phyloP scores from a whole-genome alignment of 1,139 yeast species.

The Petasospora fabianii region DNA sequence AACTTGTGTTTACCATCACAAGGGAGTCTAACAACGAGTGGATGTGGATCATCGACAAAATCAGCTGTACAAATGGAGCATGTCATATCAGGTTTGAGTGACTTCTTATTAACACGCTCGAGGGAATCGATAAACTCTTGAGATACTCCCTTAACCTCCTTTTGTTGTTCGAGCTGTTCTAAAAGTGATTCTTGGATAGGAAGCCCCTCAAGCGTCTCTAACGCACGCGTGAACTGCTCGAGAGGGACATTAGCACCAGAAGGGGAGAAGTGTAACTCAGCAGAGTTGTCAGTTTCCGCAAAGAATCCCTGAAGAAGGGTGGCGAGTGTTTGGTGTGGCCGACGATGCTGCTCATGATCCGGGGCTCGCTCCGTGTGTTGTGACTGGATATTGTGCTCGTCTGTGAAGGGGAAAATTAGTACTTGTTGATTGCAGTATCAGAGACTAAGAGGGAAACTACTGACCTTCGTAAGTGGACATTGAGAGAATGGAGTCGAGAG shows the following conservation, averaged over 20 bases:
- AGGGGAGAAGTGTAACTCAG: conserved; percentile 1
- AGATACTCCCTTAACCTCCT: conserved; percentile 52
- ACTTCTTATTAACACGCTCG: conserved; percentile 59
- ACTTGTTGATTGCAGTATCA: background rate
- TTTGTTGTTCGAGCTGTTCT: conserved; percentile 27
- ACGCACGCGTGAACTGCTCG: conserved; percentile 23
- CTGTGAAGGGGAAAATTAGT: conserved; percentile 3
- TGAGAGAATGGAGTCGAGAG: too few relatives aligned
- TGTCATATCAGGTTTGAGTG: conserved; percentile 49
- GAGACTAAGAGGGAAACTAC: conserved; percentile 1
- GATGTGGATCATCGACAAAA: conserved; percentile 70
- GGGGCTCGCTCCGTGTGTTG: background rate
- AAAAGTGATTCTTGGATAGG: conserved; percentile 20
- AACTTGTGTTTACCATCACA: conserved; percentile 66
- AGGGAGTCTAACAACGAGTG: conserved; percentile 76
- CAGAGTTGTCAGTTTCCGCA: conserved; percentile 3
- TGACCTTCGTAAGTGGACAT: conserved; percentile 27
- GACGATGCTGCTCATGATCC: conserved; percentile 8
- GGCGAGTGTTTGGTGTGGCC: conserved; percentile 20
- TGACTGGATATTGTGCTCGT: conserved; percentile 13
- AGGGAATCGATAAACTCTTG: conserved; percentile 70
- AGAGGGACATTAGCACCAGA: conserved; percentile 11
- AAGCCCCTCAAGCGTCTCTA: conserved; percentile 19
- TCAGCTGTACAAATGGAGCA: conserved; percentile 85
- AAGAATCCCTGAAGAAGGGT: conserved; percentile 17